These are phyloP conservation scores for Kurtzmaniella natalensis DNA, from an alignment of 1,139 yeast species.

Conservation along the genomic window DNA sequence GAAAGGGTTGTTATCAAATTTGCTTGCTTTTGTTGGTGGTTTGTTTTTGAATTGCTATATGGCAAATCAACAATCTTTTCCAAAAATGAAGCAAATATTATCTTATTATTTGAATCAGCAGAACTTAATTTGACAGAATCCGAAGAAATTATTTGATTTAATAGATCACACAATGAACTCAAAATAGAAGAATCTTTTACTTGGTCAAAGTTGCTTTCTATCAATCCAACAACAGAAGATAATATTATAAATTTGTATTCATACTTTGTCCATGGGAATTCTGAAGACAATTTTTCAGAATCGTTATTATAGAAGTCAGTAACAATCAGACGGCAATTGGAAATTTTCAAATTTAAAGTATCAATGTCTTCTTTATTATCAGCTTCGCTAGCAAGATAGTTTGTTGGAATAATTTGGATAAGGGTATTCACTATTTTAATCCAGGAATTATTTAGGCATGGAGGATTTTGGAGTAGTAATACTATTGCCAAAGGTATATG, in stretches of 20 bases:
- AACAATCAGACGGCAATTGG: background rate
- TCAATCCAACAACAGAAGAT: constrained; percentile 27
- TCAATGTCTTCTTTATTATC: background rate
- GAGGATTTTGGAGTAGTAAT: constrained; percentile 23
- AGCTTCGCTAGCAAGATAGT: constrained; percentile 37
- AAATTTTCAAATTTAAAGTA: background rate
- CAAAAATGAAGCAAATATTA: background rate
- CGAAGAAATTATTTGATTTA: constrained; percentile 21
- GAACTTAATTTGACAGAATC: constrained; percentile 19
- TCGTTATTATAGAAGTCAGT: background rate
- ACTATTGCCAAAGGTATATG: constrained; percentile 73
- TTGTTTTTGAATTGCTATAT: constrained; percentile 7
- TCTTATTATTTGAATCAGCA: background rate
- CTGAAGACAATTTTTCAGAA: constrained; percentile 1
- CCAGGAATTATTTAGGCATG: constrained; percentile 17
- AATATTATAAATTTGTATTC: constrained; percentile 42
- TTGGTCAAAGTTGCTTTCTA: constrained; percentile 21
- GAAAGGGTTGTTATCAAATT: constrained; percentile 38
- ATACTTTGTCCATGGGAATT: constrained; percentile 39
- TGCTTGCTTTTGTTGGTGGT: constrained; percentile 14
- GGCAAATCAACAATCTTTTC: background rate
- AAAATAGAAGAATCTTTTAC: constrained; percentile 14
- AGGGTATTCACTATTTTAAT: constrained; percentile 34
- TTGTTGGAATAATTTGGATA: constrained; percentile 53
- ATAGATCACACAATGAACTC: constrained; percentile 28